Percentiles rank a stretch among this genome's conserved stretches.
Evolutionary conservation across 148 eudicot genomes (phyloP).

Genomic region (Spergularia marina): DNA sequence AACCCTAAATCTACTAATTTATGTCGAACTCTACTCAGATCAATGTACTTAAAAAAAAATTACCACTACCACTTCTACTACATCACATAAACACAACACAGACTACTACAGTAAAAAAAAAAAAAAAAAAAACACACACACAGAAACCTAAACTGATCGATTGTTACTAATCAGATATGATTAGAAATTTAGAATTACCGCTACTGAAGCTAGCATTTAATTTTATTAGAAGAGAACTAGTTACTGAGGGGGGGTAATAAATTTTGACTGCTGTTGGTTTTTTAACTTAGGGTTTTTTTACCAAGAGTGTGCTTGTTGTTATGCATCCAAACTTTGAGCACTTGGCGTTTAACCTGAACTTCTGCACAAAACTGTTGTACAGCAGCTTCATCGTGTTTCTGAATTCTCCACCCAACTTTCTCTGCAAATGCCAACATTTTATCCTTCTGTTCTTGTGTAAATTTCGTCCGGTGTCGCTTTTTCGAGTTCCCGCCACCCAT

Average conservation of each 20-base stretch:
- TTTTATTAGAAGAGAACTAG: background rate
- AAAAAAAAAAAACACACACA: too few relatives aligned
- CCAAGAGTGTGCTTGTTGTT: slow-evolving; percentile 63
- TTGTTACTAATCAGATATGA: background rate
- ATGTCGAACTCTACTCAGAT: background rate
- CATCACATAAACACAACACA: background rate
- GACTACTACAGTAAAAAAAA: background rate
- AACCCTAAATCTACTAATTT: slow-evolving; percentile 28
- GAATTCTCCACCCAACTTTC: slow-evolving; percentile 52
- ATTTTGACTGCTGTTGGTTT: too few relatives aligned
- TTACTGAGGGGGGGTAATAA: too few relatives aligned
- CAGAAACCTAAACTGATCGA: background rate
- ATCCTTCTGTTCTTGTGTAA: slow-evolving; percentile 48
- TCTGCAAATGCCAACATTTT: slow-evolving; percentile 54
- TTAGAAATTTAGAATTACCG: background rate
- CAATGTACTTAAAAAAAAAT: slow-evolving; percentile 12
- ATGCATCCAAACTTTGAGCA: slow-evolving; percentile 64
- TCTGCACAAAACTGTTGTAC: slow-evolving; percentile 51
- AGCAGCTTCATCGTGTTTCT: slow-evolving; percentile 46
- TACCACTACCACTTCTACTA: slow-evolving; percentile 10
- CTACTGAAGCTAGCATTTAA: background rate
- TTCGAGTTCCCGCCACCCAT: slow-evolving; percentile 10
- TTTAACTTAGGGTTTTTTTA: slow-evolving; percentile 49
- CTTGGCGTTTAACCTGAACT: slow-evolving; percentile 40
- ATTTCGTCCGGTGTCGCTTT: slow-evolving; percentile 44